These are phyloP conservation scores for Boletus sp. DNA, from an alignment of 1,284 basidiomycete genomes.

Conservation along the genomic window DNA sequence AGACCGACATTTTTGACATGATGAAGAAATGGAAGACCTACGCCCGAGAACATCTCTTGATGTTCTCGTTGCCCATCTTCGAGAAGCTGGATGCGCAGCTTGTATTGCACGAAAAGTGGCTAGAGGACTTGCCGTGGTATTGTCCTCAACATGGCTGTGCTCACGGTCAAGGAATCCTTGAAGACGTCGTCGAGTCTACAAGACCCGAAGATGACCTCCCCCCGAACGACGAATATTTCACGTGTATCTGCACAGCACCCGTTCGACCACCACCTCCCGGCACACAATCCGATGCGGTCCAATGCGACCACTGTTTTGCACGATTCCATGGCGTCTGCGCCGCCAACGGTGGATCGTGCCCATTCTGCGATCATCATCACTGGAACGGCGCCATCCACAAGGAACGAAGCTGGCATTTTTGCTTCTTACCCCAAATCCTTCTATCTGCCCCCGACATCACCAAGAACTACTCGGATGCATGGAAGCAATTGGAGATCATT, in stretches of 20 bases:
- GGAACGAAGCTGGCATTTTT: slow-evolving; percentile 76
- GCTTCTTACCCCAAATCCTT: slow-evolving; percentile 66
- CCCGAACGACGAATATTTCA: slow-evolving; percentile 73
- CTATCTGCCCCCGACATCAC: slow-evolving; percentile 68
- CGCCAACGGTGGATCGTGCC: slow-evolving; percentile 80
- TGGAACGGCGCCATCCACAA: slow-evolving; percentile 81
- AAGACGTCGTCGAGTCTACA: slow-evolving; percentile 70
- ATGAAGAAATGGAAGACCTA: slow-evolving; percentile 70
- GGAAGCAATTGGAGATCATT: slow-evolving; percentile 71
- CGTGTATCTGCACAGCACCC: slow-evolving; percentile 72
- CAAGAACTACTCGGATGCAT: slow-evolving; percentile 69
- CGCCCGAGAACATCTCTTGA: slow-evolving; percentile 62
- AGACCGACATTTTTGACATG: slow-evolving; percentile 62
- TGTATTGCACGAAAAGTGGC: slow-evolving; percentile 61
- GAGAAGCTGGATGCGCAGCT: slow-evolving; percentile 68
- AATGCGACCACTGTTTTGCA: slow-evolving; percentile 81
- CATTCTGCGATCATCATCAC: slow-evolving; percentile 83
- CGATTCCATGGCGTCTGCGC: slow-evolving; percentile 80
- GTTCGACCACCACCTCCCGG: slow-evolving; percentile 72
- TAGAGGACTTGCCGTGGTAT: slow-evolving; percentile 73
- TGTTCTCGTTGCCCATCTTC: slow-evolving; percentile 68
- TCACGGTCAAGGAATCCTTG: slow-evolving; percentile 58
- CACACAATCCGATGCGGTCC: slow-evolving; percentile 73
- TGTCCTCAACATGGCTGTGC: slow-evolving; percentile 57
- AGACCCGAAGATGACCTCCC: slow-evolving; percentile 71